Evolutionary conservation across 2,329 filamentous ascomycete genomes (phyloP).

Genomic region (Claviceps purpurea): DNA sequence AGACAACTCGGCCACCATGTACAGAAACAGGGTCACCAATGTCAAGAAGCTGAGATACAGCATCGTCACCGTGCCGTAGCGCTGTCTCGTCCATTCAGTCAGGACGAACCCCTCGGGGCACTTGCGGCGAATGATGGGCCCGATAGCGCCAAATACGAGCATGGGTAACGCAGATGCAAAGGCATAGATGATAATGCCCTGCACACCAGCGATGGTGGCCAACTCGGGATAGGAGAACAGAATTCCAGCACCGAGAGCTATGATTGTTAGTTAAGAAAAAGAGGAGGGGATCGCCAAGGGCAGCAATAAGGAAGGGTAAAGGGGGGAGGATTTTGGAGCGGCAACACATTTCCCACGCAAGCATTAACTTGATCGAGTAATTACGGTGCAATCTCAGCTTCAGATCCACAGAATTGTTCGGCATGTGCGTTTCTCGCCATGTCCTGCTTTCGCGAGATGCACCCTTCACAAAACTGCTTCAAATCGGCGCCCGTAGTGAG

Average conservation of each 20-base stretch:
- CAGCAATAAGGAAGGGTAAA: slow-evolving; percentile 3
- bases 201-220: slow-evolving; percentile 64
- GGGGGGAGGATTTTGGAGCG: slow-evolving; percentile 43
- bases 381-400: slow-evolving; percentile 94
- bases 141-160: slow-evolving; percentile 59
- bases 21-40: slow-evolving; percentile 68
- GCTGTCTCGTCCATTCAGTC: slow-evolving; percentile 71
- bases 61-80: slow-evolving; percentile 56
- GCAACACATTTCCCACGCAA: slow-evolving; percentile 97
- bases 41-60: slow-evolving; percentile 68
- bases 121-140: slow-evolving; percentile 64
- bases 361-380: slow-evolving; percentile 98
- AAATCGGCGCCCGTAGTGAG: slow-evolving; percentile 80
- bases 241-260: slow-evolving; percentile 73
- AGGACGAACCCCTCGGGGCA: slow-evolving; percentile 75
- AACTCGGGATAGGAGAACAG: slow-evolving; percentile 74
- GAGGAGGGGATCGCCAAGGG: slow-evolving; percentile 6
- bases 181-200: slow-evolving; percentile 66
- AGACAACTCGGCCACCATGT: slow-evolving; percentile 77
- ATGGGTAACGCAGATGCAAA: slow-evolving; percentile 59
- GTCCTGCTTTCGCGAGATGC: slow-evolving; percentile 27
- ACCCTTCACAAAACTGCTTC: slow-evolving; percentile 30
- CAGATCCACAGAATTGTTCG: slow-evolving; percentile 28
- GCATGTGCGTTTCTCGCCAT: slow-evolving; percentile 1
- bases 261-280: slow-evolving; percentile 27